phyloP scores from a whole-genome alignment of 1,284 basidiomycete species.

The Cryptococcus neoformans region DNA sequence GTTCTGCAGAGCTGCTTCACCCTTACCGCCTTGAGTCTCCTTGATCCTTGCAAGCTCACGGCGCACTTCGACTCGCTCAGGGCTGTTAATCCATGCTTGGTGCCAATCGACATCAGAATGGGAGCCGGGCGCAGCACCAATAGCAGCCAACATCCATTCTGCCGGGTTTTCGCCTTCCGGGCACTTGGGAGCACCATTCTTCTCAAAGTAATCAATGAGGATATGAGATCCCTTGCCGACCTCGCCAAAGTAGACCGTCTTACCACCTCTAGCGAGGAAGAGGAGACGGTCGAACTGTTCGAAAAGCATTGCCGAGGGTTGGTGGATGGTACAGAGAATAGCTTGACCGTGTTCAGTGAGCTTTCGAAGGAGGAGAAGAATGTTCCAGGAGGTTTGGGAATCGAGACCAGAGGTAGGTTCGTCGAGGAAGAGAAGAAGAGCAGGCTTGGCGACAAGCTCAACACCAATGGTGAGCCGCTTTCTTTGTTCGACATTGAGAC shows the following conservation, averaged over 20 bases:
- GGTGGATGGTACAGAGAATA: constrained; percentile 57
- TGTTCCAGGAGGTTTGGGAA: constrained; percentile 83
- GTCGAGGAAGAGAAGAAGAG: constrained; percentile 74
- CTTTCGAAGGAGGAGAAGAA: constrained; percentile 73
- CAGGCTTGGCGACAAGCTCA: constrained; percentile 60
- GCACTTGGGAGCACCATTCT: constrained; percentile 49
- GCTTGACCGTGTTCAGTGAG: constrained; percentile 82
- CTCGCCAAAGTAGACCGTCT: constrained; percentile 57
- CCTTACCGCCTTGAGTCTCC: constrained; percentile 21
- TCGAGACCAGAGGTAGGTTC: constrained; percentile 73
- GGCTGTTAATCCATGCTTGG: constrained; percentile 60
- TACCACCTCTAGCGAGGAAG: constrained; percentile 51
- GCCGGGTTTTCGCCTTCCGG: constrained; percentile 51
- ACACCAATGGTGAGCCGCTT: constrained; percentile 81
- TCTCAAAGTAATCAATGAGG: constrained; percentile 55
- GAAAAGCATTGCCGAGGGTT: constrained; percentile 61
- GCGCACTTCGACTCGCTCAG: constrained; percentile 46
- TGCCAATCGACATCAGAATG: constrained; percentile 60
- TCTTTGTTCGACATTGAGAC: constrained; percentile 62
- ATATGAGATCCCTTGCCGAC: constrained; percentile 53
- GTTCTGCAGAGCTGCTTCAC: constrained; percentile 4
- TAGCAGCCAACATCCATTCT: constrained; percentile 54
- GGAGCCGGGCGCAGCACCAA: constrained; percentile 61
- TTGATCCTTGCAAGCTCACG: constrained; percentile 50
- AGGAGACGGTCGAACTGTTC: constrained; percentile 61